Base-by-base conservation (phyloP, 75 land plant genomes). In the Cunninghamia lanceolata region DNA sequence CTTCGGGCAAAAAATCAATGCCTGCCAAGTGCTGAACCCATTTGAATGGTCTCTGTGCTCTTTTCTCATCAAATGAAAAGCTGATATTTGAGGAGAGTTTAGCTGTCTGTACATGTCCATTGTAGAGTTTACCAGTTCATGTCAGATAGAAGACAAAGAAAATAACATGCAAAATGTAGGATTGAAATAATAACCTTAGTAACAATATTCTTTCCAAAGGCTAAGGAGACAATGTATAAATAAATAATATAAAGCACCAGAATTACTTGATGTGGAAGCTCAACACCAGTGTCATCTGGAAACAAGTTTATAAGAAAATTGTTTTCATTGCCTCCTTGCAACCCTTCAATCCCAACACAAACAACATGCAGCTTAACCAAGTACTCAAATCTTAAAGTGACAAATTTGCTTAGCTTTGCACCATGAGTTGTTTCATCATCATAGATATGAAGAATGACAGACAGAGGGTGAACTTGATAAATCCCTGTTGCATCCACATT, bases 21-120 rank as follows among this genome's bases (percentile, higher is more conserved):
- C 99, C 99, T 21, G 97, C 99, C 83, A 98, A 86, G 91, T 98
- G 99, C 84, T 98, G 99, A 42, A 89, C 97, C 99, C 99, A 98
- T 87, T 94, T 97, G 80, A 94, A 98, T 63, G 98, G 98, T 11
- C 96, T 92, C 43, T 86, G 92, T 68, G 87, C 71, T 86, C 90
- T 91, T 75, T 86, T 95, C 38, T 89, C 89, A 86, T 96, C 94
- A 88, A 93, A 93, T 42, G 83, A 82, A 46, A 92, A 53, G 16
- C 85, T 79, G 85, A 89, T 90, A 40, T 93, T 97, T 83, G 88
- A 86, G 78, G 80, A 83, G 2, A 95, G 90, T 86, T 96, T 98
- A 74, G 95, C 96, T 40, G 87, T 85, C 99, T 98, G 95, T 77
- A 89, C 32, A 84, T 32, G 13, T 77, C 83, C 83, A 82, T 82